phyloP scores from a whole-genome alignment of 2,329 filamentous ascomycete genomes.

The Pseudocercospora vitis region DNA sequence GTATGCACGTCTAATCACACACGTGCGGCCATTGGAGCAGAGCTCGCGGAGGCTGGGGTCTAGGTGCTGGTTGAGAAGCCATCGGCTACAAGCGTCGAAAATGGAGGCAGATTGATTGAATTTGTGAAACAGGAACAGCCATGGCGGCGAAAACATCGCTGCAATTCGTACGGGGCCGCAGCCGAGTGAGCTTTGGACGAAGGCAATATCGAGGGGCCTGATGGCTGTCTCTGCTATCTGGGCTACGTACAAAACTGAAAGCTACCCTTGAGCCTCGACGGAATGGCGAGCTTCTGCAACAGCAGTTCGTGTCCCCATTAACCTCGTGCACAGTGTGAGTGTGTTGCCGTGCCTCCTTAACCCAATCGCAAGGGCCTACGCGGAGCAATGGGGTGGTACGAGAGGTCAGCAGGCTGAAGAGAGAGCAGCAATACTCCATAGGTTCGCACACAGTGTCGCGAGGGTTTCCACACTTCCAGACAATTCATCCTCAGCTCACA shows the following conservation, averaged over 20 bases:
- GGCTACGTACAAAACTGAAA: conserved; percentile 52
- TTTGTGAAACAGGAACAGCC: conserved; percentile 27
- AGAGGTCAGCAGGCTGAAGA: conserved; percentile 56
- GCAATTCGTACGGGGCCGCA: conserved; percentile 56
- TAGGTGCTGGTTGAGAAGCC: conserved; percentile 61
- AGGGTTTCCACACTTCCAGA: conserved; percentile 60
- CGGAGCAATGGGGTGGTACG: conserved; percentile 48
- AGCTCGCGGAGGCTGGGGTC: conserved; percentile 51
- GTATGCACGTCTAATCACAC: conserved; percentile 62
- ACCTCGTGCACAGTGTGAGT: conserved; percentile 63
- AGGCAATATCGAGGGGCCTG: conserved; percentile 46
- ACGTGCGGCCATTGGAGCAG: conserved; percentile 53
- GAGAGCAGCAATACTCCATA: conserved; percentile 55
- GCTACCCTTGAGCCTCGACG: conserved; percentile 52
- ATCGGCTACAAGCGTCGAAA: conserved; percentile 46
- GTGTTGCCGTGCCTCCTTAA: conserved; percentile 59
- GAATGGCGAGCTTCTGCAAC: conserved; percentile 52
- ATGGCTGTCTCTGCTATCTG: conserved; percentile 59
- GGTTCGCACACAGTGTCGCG: conserved; percentile 56
- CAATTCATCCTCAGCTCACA: conserved; percentile 52
- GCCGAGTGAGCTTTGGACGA: conserved; percentile 49
- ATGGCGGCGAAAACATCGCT: conserved; percentile 47
- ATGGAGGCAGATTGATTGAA: conserved; percentile 38
- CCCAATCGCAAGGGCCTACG: conserved; percentile 53
- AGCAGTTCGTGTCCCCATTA: conserved; percentile 55